phyloP scores from a whole-genome alignment of 345 rosid species.

The Conringia planisiliqua region DNA sequence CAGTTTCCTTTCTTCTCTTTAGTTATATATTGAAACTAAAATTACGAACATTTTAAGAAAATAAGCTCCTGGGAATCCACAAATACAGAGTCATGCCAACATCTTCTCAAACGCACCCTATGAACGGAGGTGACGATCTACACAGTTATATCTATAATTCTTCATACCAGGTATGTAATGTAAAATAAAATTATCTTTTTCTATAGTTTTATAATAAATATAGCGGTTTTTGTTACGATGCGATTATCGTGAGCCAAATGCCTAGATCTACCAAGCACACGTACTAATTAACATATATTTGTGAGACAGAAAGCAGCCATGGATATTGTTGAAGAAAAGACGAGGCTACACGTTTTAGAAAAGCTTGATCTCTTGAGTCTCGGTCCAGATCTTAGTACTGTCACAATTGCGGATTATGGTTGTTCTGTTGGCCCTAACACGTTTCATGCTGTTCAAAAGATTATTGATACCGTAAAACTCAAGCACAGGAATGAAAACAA shows the following conservation, averaged over 20 bases:
- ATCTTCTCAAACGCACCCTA: conserved; percentile 1
- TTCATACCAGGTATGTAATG: conserved; percentile 1
- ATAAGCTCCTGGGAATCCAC: neutral
- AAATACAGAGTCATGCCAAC: neutral
- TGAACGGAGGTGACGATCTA: conserved; percentile 16
- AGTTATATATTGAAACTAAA: too few species aligned
- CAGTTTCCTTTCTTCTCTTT: neutral
- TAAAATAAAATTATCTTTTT: too few species aligned
- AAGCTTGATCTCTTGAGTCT: neutral
- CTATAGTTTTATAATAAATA: too few species aligned
- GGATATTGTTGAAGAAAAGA: neutral
- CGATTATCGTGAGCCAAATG: too few species aligned
- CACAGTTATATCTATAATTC: conserved; percentile 22
- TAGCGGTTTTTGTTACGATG: too few species aligned
- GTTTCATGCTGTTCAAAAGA: conserved; percentile 8
- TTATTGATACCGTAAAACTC: neutral
- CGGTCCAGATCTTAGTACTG: neutral
- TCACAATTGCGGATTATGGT: conserved; percentile 2
- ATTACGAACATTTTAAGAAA: too few species aligned
- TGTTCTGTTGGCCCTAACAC: conserved; percentile 16
- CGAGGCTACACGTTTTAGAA: neutral
- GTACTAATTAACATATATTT: neutral
- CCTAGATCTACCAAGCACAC: too few species aligned
- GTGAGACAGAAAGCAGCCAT: conserved; percentile 6
- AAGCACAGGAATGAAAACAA: neutral